Percentiles rank a stretch among this genome's conserved stretches.
Conservation (phyloP, 2,329 filamentous ascomycete species). For the Nemania abortiva region DNA sequence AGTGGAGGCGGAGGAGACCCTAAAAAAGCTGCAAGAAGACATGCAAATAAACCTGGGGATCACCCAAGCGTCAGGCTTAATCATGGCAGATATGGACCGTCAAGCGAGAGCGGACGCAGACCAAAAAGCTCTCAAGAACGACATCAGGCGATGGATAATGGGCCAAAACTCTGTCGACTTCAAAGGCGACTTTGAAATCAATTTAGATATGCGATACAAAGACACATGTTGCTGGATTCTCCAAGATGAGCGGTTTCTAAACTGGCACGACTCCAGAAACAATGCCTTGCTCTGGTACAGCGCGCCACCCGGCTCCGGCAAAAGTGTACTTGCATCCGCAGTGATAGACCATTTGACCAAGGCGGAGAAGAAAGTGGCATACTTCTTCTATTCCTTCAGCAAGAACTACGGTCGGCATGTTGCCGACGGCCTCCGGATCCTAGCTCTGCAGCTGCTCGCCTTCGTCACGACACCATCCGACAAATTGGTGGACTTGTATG, state of each 20-base stretch:
- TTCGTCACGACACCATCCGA: slow-evolving; percentile 25
- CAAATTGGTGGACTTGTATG: slow-evolving; percentile 25
- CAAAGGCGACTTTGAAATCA: slow-evolving; percentile 22
- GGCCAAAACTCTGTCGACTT: slow-evolving; percentile 24
- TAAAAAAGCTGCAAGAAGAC: slow-evolving; percentile 29
- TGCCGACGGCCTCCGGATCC: slow-evolving; percentile 25
- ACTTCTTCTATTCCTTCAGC: slow-evolving; percentile 36
- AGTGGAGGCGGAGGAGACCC: slow-evolving; percentile 28
- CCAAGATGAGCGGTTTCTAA: slow-evolving; percentile 19
- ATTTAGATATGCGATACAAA: slow-evolving; percentile 25
- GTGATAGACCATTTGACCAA: slow-evolving; percentile 27
- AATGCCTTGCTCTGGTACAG: slow-evolving; percentile 35
- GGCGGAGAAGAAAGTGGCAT: slow-evolving; percentile 27
- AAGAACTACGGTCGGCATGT: slow-evolving; percentile 17
- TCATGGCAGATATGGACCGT: slow-evolving; percentile 19
- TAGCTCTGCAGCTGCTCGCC: slow-evolving; percentile 32
- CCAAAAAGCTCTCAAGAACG: slow-evolving; percentile 20
- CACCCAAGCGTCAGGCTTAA: slow-evolving; percentile 22
- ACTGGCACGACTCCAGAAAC: slow-evolving; percentile 31
- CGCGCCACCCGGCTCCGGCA: slow-evolving; percentile 34
- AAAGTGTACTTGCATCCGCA: slow-evolving; percentile 33
- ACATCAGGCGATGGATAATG: slow-evolving; percentile 32
- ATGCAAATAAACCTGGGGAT: slow-evolving; percentile 34
- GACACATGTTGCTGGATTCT: slow-evolving; percentile 28
- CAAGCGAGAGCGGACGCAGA: slow-evolving; percentile 19